phyloP scores from a whole-genome alignment of 2,329 filamentous ascomycete genomes.

The Macrophomina phaseolina region DNA sequence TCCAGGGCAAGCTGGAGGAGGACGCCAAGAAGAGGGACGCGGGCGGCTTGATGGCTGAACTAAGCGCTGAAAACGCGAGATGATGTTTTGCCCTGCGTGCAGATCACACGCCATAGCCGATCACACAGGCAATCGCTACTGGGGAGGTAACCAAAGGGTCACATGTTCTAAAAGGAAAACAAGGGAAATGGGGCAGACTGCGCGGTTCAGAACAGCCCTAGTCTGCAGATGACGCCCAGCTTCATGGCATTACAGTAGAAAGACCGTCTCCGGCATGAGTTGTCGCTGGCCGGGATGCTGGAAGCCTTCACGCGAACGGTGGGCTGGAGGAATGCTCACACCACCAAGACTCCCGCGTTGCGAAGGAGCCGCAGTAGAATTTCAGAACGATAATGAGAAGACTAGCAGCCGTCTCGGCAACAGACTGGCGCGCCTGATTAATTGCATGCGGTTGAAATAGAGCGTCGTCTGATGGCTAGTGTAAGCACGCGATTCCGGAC shows the following conservation, averaged over 20 bases:
- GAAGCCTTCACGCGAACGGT: not conserved
- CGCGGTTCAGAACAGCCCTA: not conserved
- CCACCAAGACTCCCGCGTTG: not conserved
- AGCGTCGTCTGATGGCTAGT: conserved; percentile 2
- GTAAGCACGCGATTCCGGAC: not conserved
- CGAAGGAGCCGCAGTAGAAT: not conserved
- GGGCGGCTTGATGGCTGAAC: conserved; percentile 78
- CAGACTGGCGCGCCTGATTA: not conserved
- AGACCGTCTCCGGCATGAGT: not conserved
- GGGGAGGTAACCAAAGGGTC: not conserved
- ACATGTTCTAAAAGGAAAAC: not conserved
- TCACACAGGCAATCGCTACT: not conserved
- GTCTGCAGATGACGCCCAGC: not conserved
- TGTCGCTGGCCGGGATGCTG: not conserved
- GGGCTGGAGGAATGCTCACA: conserved; percentile 11
- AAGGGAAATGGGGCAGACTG: not conserved
- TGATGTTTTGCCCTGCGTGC: conserved; percentile 45
- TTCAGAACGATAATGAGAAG: conserved; percentile 2
- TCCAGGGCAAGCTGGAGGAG: conserved; percentile 75
- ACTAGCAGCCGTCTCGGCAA: not conserved
- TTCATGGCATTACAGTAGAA: not conserved
- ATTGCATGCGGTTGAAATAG: not conserved
- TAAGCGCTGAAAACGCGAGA: conserved; percentile 84
- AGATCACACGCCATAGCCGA: not conserved
- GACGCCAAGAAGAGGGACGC: conserved; percentile 80